phyloP scores from a whole-genome alignment of 345 rosid species.

The Microthlaspi erraticum region DNA sequence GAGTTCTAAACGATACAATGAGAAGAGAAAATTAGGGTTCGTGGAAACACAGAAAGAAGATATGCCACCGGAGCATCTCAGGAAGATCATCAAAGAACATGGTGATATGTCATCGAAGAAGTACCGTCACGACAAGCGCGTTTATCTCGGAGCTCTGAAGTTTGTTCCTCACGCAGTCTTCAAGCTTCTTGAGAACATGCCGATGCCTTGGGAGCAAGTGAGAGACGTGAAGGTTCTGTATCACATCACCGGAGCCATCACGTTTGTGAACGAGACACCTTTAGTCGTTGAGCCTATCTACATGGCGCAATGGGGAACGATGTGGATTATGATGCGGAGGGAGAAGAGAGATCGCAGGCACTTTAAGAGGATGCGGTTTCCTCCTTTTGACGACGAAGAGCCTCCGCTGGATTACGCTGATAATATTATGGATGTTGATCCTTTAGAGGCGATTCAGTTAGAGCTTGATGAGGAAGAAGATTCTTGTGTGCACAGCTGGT shows the following conservation, averaged over 20 bases:
- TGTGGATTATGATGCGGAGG: slow-evolving; percentile 99
- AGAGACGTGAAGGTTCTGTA: slow-evolving; percentile 86
- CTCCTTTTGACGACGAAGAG: slow-evolving; percentile 96
- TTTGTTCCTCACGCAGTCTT: slow-evolving; percentile 93
- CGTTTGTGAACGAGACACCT: slow-evolving; percentile 91
- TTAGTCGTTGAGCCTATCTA: slow-evolving; percentile 93
- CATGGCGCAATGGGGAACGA: slow-evolving; percentile 94
- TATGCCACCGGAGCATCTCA: slow-evolving; percentile 91
- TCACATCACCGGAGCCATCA: slow-evolving; percentile 91
- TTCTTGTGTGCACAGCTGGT: slow-evolving; percentile 85
- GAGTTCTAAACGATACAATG: slow-evolving; percentile 78
- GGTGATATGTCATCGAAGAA: slow-evolving; percentile 98
- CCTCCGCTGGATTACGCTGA: slow-evolving; percentile 93
- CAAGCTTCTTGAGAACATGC: slow-evolving; percentile 95
- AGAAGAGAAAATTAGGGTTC: slow-evolving; percentile 79
- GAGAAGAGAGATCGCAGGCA: slow-evolving; percentile 94
- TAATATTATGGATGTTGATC: slow-evolving; percentile 87
- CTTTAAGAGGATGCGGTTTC: slow-evolving; percentile 94
- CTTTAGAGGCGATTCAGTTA: slow-evolving; percentile 82
- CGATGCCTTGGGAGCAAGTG: slow-evolving; percentile 96
- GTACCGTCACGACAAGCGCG: slow-evolving; percentile 86
- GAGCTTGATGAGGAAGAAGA: slow-evolving; percentile 92
- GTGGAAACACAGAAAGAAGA: slow-evolving; percentile 96
- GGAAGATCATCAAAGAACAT: slow-evolving; percentile 77
- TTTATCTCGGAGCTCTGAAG: slow-evolving; percentile 89